These are phyloP conservation scores for Daldinia grandis DNA, from an alignment of 495 filamentous ascomycete genomes.

Conservation along the genomic window DNA sequence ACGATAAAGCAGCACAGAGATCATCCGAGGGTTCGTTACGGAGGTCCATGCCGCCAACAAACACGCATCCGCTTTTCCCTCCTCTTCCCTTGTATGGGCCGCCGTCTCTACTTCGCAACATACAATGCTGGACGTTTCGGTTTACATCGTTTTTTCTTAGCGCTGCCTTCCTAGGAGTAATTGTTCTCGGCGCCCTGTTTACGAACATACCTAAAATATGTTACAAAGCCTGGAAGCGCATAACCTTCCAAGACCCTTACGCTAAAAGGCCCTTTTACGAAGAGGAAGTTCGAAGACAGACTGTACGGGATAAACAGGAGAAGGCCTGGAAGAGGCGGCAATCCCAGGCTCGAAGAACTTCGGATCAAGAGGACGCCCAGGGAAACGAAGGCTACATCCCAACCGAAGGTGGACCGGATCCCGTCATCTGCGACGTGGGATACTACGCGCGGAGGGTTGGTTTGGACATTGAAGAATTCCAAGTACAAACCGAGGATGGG, in stretches of 20 bases:
- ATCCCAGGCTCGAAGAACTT: conserved; percentile 37
- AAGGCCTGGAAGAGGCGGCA: conserved; percentile 66
- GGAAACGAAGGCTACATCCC: conserved; percentile 67
- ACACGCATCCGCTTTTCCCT: conserved; percentile 87
- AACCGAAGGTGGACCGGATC: conserved; percentile 81
- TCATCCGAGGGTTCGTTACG: conserved; percentile 50
- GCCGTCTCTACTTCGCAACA: conserved; percentile 65
- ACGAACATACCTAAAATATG: conserved; percentile 64
- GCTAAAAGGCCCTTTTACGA: conserved; percentile 70
- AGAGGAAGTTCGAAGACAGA: conserved; percentile 66
- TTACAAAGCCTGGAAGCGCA: conserved; percentile 55
- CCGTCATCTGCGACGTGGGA: conserved; percentile 76
- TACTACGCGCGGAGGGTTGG: conserved; percentile 93
- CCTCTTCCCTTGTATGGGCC: conserved; percentile 85
- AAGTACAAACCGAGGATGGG: conserved; percentile 93
- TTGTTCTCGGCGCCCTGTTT: conserved; percentile 76
- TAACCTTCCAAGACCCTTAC: conserved; percentile 66
- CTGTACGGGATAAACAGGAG: conserved; percentile 63
- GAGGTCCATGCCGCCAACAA: conserved; percentile 63
- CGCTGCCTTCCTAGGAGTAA: conserved; percentile 74
- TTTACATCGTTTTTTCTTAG: conserved; percentile 76
- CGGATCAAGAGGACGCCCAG: conserved; percentile 52
- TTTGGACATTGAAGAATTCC: conserved; percentile 82
- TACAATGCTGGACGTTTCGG: conserved; percentile 72
- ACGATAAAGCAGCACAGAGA: conserved; percentile 21